Base-by-base conservation (phyloP, 441 rosid genomes). In the Breynia disticha region DNA sequence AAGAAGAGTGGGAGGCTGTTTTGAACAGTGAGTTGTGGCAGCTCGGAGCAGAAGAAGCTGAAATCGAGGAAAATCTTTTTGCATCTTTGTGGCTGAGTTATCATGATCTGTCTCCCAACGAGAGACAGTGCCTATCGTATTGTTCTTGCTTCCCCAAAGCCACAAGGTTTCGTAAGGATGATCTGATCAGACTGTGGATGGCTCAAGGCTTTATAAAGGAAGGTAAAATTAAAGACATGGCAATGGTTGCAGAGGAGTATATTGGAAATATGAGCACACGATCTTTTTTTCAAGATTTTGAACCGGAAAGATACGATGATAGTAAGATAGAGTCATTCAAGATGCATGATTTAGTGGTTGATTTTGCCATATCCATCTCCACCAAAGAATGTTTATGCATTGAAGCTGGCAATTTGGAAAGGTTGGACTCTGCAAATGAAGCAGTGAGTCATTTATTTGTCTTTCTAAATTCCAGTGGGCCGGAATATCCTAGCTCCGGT, bases 1-100 rank as follows among this genome's bases (percentile, higher is more conserved):
- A 17, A 41, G 38, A 63, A 62, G 66, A 62, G 14, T 71, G 72
- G 75, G 22, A 48, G 35, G 20, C 14, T 37, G 57, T 71, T 9
- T 39, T 61, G 46, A 51, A 56, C 14, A 64, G 54, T 37, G 54
- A 62, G 19, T 7, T 28, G 18, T 59, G 46, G 64, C 7, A 32
- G 17, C 11, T 32, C 8, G 38, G 41, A 13, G 1, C 15, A 35
- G 5, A 18, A 19, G 0, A 35, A 19, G 44, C 8, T 10, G 19
- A 42, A 22, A 28, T 32, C 13, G 44, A 41, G n/a, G 0, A 15
- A 41, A 13, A 47, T 13, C 12, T 57, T 12, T 13, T 47, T 5
- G 12, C 17, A 4, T 18, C 58, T 24, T 14, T 64, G 4, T 10
- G 15, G 18, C 28, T 42, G 50, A 62, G 56, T n/a, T 62, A 54